Evolutionary conservation across 345 rosid genomes (phyloP).

Genomic region (Bretschneidera sinensis): DNA sequence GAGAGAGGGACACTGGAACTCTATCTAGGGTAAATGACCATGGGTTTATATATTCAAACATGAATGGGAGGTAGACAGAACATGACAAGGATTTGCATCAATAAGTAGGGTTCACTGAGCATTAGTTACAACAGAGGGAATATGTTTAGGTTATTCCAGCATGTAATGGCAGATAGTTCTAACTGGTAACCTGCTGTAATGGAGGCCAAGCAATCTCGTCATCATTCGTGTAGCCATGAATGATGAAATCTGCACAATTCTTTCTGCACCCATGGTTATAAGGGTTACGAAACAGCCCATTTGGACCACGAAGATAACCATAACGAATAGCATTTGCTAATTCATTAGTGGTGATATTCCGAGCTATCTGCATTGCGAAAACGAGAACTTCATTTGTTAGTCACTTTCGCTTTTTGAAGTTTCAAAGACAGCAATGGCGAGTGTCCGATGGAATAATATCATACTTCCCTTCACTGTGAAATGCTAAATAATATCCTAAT

Average conservation of each 20-base stretch:
- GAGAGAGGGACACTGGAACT: no score
- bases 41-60: no score
- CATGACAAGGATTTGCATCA: no score
- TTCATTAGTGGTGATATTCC: constrained; percentile 89
- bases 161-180: constrained; percentile 6
- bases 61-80: no score
- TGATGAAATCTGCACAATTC: constrained; percentile 78
- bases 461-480: neutral
- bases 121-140: no score
- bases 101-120: no score
- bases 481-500: neutral
- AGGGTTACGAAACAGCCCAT: constrained; percentile 83
- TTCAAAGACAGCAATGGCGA: neutral
- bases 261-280: constrained; percentile 87
- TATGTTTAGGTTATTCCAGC: neutral
- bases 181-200: constrained; percentile 43
- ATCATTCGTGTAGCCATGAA: constrained; percentile 68
- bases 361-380: constrained; percentile 57
- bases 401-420: neutral
- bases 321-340: constrained; percentile 65
- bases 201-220: constrained; percentile 74
- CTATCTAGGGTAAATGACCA: no score
- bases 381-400: neutral
- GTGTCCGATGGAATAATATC: neutral
- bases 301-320: constrained; percentile 68